phyloP scores from a whole-genome alignment of 352 stramenopile genomes.

The Blastocystis sp. region DNA sequence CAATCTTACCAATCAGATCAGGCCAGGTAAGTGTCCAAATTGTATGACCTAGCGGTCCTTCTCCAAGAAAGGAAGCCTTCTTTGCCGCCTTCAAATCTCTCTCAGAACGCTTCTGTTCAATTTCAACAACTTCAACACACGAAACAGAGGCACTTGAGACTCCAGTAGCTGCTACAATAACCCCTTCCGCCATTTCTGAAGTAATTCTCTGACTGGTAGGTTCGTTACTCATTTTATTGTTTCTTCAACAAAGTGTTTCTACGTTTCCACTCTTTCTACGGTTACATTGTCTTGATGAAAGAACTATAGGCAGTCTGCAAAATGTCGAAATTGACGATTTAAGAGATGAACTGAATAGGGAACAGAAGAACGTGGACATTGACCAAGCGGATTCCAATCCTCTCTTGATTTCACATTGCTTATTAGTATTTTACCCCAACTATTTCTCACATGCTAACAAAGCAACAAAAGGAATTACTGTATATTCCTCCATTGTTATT shows the following conservation, averaged over 20 bases:
- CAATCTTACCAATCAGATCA: conserved; percentile 56
- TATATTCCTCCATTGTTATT: too few species aligned
- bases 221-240: neutral
- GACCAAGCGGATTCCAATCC: too few species aligned
- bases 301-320: too few species aligned
- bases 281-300: neutral
- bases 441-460: too few species aligned
- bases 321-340: too few species aligned
- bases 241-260: neutral
- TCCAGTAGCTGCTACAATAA: conserved; percentile 16
- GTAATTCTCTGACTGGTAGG: neutral
- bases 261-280: neutral
- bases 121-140: neutral
- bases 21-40: conserved; percentile 56
- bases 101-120: neutral
- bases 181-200: neutral
- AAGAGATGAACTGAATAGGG: too few species aligned
- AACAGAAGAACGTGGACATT: too few species aligned
- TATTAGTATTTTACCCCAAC: too few species aligned
- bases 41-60: conserved; percentile 7
- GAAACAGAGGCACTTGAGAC: conserved; percentile 15
- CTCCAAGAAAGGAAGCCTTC: conserved; percentile 54
- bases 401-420: too few species aligned
- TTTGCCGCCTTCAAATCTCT: conserved; percentile 8
- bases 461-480: too few species aligned